phyloP scores from a whole-genome alignment of 176 grass and related monocot genomes.

The Neostapfia colusana region DNA sequence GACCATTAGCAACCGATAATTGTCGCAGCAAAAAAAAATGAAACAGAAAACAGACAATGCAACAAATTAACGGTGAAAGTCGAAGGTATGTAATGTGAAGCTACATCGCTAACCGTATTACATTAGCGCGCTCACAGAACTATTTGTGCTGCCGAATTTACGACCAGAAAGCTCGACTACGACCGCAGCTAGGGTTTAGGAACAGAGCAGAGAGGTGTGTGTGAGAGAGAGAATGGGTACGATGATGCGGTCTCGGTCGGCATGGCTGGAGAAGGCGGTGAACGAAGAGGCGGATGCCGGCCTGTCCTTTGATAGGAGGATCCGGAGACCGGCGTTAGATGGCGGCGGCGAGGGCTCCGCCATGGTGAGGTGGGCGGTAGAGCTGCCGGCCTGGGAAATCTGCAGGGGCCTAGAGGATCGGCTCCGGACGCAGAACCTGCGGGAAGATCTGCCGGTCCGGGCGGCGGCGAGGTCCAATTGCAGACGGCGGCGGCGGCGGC shows the following conservation, averaged over 20 bases:
- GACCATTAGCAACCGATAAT: background rate
- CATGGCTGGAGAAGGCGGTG: conserved; percentile 53
- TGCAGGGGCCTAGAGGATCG: background rate
- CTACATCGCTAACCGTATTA: background rate
- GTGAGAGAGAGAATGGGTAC: conserved; percentile 22
- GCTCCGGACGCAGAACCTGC: too few relatives aligned
- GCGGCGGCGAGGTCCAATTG: background rate
- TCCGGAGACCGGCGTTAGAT: conserved; percentile 56
- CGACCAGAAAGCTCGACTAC: background rate
- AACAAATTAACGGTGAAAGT: conserved; percentile 5
- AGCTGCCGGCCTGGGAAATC: background rate
- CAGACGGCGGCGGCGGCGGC: background rate
- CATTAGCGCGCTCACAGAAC: background rate
- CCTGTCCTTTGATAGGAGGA: conserved; percentile 71
- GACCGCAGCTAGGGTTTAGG: conserved; percentile 19
- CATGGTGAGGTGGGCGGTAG: conserved; percentile 20
- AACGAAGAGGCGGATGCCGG: background rate
- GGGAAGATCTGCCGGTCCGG: background rate
- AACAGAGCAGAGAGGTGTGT: background rate
- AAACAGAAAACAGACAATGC: background rate
- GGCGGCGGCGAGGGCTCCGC: conserved; percentile 51
- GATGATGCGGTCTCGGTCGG: conserved; percentile 83
- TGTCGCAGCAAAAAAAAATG: background rate
- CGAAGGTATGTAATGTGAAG: background rate
- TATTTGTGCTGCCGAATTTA: background rate